Base-by-base conservation (phyloP, 73 alveolate species). In the Blepharisma japonicum region DNA sequence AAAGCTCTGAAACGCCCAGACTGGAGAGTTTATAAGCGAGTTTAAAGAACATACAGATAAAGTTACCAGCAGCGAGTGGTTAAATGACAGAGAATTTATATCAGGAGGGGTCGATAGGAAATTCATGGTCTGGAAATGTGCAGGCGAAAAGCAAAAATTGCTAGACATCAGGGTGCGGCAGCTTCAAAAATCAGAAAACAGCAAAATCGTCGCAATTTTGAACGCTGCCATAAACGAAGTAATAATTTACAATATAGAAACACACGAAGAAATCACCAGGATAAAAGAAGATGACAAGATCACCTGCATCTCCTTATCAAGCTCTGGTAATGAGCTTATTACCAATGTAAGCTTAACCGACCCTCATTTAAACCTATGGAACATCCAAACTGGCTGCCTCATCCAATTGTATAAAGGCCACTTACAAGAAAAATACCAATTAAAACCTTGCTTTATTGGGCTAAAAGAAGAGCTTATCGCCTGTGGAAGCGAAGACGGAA, bases 81-180 rank as follows among this genome's bases (percentile, higher is more conserved):
- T 61, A 20, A 25, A 11, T 14, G 18, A n/a, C 71, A 2, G 74
- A 7, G 68, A 78, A 25, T 46, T 83, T 42, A 9, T 78, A 3
- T 77, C 86, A 6, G 66, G 68, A 0, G 56, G 77, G 6, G 50
- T 70, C n/a, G 90, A 83, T 55, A 77, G 50, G 68, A 53, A 32
- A 18, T 7, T 83, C 32, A 83, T 83, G 14, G 51, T 77, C 49
- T 83, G 90, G 86, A 79, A 83, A 9, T 21, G 45, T n/a, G 53
- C 25, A 42, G 47, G 20, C n/a, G 55, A 71, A 45, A 46, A 11
- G 9, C 18, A 46, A 71, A 18, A 77, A 18, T 45, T 45, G 2
- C 42, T 32, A 32, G 47, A 32, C 50, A 42, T 27, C 9, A n/a
- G 72, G 7, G 72, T 61, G 14, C 39, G 74, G 11, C 74, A 61